Evolutionary conservation across 23 red algal genomes (phyloP).

Genomic region (Pyropia yezoensis): DNA sequence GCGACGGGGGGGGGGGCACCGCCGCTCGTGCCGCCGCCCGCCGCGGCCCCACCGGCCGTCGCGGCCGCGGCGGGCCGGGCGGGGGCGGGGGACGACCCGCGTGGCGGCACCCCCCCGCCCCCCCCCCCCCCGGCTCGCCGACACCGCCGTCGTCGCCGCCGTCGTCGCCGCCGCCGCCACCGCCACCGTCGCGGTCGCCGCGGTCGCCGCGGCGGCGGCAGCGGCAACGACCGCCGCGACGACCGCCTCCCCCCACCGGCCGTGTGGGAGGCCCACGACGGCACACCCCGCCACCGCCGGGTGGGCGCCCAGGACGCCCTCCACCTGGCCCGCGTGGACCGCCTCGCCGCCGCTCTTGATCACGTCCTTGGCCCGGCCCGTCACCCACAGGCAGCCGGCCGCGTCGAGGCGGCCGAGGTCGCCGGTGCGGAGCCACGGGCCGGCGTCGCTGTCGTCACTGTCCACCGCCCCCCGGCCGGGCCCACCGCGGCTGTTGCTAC

Average conservation of each 20-base stretch:
- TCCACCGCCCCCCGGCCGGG: not conserved
- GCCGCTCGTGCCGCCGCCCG: too few species aligned
- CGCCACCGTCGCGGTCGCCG: not conserved
- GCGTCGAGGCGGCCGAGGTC: slow-evolving; percentile 40
- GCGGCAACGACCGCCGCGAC: slow-evolving; percentile 29
- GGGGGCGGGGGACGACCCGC: too few species aligned
- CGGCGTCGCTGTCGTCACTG: not conserved
- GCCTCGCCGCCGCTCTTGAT: slow-evolving; percentile 65
- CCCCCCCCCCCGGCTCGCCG: too few species aligned
- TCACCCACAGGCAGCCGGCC: slow-evolving; percentile 20
- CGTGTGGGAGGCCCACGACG: slow-evolving; percentile 53
- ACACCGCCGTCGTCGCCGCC: too few species aligned
- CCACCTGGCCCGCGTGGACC: slow-evolving; percentile 50
- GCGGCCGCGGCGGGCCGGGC: too few species aligned
- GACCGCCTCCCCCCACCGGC: slow-evolving; percentile 50
- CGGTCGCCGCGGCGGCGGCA: not conserved
- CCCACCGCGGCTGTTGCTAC: too few species aligned
- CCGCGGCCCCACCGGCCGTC: too few species aligned
- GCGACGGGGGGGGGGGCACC: too few species aligned
- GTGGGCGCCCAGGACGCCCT: slow-evolving; percentile 24
- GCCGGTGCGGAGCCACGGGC: slow-evolving; percentile 47
- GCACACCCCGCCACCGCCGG: slow-evolving; percentile 24
- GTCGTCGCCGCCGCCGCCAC: too few species aligned
- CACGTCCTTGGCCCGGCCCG: slow-evolving; percentile 32
- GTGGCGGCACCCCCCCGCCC: too few species aligned